Evolutionary conservation across 2,329 filamentous ascomycete genomes (phyloP), one percentile per base, ranked within the genome.

Genomic region (Nannizzia gypsea): DNA sequence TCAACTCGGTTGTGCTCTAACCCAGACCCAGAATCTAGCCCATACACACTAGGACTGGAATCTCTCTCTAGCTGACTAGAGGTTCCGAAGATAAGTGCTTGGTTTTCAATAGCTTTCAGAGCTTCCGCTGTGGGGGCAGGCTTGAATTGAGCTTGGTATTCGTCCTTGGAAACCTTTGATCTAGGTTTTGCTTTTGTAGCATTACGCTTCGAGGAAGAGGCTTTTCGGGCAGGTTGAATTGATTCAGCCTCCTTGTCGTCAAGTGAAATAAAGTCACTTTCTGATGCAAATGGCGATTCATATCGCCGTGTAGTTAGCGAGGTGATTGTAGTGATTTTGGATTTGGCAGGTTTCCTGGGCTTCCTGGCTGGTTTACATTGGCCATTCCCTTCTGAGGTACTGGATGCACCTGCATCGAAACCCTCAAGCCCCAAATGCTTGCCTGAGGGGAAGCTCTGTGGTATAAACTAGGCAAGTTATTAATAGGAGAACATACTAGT

Each of bases 81-180:
- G 0, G 89, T 93, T 0, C 89, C 90, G 72, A 95, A 95, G 0
- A 95, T 74, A 67, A 91, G 88, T 62, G 90, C 83, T 69, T 93
- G 90, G 1, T 81, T 77, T 2, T 81, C 78, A 13, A 87, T 81
- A 64, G 86, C 80, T 58, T 81, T 81, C 48, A 86, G 72, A 1
- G 89, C 90, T 24, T 86, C 81, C 55, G 76, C 77, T 0, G 89
- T 89, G 0, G 88, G 89, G 9, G 89, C 75, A 1, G 95, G 73
- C 3, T 83, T 75, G 71, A 17, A 90, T 70, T 17, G 81, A 71
- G 46, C 77, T 75, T 20, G 77, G 76, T n/a, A 76, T 8, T 70
- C 72, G 58, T 75, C 77, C 62, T 69, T 75, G 63, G 72, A 62
- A 59, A 59, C 46, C 63, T 44, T 17, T 68, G 67, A 50, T 72